phyloP scores from a whole-genome alignment of 352 stramenopile genomes.

The Phytophthora agathidicida region DNA sequence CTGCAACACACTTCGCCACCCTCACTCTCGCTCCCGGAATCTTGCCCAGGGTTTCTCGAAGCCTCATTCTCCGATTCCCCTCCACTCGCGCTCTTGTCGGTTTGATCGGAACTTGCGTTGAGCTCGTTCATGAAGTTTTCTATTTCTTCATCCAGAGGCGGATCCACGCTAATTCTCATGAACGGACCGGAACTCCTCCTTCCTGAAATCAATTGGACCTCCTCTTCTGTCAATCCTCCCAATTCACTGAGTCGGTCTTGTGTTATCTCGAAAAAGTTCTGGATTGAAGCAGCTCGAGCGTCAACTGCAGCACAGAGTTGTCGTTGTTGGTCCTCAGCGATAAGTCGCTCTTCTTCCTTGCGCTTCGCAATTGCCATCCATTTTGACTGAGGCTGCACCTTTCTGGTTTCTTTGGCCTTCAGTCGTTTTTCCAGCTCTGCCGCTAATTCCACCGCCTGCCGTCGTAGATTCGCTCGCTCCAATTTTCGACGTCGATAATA shows the following conservation, averaged over 20 bases:
- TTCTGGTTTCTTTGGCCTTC: background rate
- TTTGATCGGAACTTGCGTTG: background rate
- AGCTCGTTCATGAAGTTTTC: slow-evolving; percentile 2
- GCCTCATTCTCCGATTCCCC: slow-evolving; percentile 2
- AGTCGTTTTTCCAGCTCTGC: slow-evolving; percentile 4
- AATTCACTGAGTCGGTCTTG: background rate
- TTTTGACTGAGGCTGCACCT: background rate
- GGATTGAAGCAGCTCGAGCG: slow-evolving; percentile 7
- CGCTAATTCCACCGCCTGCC: slow-evolving; percentile 19
- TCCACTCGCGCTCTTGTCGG: background rate
- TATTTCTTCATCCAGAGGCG: background rate
- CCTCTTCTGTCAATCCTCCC: background rate
- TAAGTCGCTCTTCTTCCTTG: slow-evolving; percentile 5
- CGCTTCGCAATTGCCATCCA: slow-evolving; percentile 18
- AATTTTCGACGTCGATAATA: slow-evolving; percentile 10
- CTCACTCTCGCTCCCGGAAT: background rate
- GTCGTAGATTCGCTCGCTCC: slow-evolving; percentile 24
- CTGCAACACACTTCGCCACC: background rate
- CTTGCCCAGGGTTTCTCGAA: slow-evolving; percentile 1
- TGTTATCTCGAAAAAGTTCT: slow-evolving; percentile 10
- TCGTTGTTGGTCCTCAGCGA: slow-evolving; percentile 9
- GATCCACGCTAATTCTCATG: slow-evolving; percentile 5
- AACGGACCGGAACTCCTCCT: background rate
- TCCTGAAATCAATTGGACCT: background rate
- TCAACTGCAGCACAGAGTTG: slow-evolving; percentile 11